phyloP scores from a whole-genome alignment of 1,139 yeast species.

The Kurtzmaniella quercitrusa region DNA sequence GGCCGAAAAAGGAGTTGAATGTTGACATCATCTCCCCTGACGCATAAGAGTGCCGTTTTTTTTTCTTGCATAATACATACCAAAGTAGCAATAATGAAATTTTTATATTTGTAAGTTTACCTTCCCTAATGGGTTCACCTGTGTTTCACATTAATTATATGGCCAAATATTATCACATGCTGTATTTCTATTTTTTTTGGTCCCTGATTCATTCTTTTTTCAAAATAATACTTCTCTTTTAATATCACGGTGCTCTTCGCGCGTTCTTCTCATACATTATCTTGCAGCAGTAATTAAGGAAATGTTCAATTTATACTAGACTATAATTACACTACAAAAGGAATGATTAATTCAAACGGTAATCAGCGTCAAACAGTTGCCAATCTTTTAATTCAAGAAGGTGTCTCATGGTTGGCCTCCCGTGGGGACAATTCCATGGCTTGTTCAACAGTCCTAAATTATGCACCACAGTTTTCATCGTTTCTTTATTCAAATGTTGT shows the following conservation, averaged over 20 bases:
- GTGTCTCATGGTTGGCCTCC: constrained; percentile 95
- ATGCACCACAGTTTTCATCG: constrained; percentile 66
- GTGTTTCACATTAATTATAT: background rate
- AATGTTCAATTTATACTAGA: too few relatives aligned
- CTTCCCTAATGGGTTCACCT: too few relatives aligned
- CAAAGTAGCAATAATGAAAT: too few relatives aligned
- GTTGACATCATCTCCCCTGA: too few relatives aligned
- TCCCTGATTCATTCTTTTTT: background rate
- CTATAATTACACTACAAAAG: background rate
- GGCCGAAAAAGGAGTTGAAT: too few relatives aligned
- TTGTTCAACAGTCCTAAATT: constrained; percentile 71
- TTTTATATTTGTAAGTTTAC: too few relatives aligned
- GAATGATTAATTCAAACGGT: constrained; percentile 4
- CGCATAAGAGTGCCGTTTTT: too few relatives aligned
- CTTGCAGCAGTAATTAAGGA: background rate
- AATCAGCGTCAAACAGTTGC: constrained; percentile 42
- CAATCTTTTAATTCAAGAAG: constrained; percentile 57
- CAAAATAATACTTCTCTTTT: too few relatives aligned
- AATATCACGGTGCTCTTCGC: background rate
- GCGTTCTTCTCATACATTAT: background rate
- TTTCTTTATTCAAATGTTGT: constrained; percentile 48
- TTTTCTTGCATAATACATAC: too few relatives aligned
- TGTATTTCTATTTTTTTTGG: background rate
- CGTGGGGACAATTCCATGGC: constrained; percentile 99
- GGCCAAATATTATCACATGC: background rate